Evolutionary conservation across 495 filamentous ascomycete genomes (phyloP).

Genomic region (Penicillium egyptiacum): DNA sequence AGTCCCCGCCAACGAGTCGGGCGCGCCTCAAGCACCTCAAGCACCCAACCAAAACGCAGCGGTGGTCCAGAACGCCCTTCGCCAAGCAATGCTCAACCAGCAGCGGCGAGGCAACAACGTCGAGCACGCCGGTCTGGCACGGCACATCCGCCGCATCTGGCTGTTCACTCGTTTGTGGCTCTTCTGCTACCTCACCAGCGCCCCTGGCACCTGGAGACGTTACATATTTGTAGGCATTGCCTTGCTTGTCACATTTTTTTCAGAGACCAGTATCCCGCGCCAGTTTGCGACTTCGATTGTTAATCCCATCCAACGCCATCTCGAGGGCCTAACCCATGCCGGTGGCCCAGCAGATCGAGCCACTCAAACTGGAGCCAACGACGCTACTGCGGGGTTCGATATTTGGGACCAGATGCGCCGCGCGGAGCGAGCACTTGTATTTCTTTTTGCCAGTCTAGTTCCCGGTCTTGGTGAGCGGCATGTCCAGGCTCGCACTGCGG

Average conservation of each 20-base stretch:
- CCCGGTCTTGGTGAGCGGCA: conserved; percentile 84
- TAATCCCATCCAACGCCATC: conserved; percentile 64
- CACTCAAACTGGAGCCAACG: conserved; percentile 18
- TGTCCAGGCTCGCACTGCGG: conserved; percentile 66
- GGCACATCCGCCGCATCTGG: conserved; percentile 65
- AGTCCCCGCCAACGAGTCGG: conserved; percentile 38
- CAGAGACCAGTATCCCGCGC: conserved; percentile 64
- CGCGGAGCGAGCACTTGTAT: conserved; percentile 70
- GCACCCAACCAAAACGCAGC: conserved; percentile 20
- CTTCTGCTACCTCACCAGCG: conserved; percentile 79
- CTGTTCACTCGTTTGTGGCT: conserved; percentile 71
- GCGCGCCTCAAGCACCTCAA: conserved; percentile 26
- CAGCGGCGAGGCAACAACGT: conserved; percentile 37
- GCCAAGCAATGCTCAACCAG: conserved; percentile 44
- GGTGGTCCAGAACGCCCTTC: conserved; percentile 37
- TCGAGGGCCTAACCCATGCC: conserved; percentile 70
- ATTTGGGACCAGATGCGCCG: conserved; percentile 55
- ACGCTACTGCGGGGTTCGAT: not conserved
- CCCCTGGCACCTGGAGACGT: conserved; percentile 69
- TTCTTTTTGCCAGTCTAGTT: conserved; percentile 82
- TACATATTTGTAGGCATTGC: conserved; percentile 62
- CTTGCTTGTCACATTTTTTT: conserved; percentile 58
- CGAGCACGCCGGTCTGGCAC: conserved; percentile 48
- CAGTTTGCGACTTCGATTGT: conserved; percentile 56
- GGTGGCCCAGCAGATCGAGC: conserved; percentile 31